Conservation (phyloP, 495 filamentous ascomycete genomes). For the Aspergillus conjunctus region DNA sequence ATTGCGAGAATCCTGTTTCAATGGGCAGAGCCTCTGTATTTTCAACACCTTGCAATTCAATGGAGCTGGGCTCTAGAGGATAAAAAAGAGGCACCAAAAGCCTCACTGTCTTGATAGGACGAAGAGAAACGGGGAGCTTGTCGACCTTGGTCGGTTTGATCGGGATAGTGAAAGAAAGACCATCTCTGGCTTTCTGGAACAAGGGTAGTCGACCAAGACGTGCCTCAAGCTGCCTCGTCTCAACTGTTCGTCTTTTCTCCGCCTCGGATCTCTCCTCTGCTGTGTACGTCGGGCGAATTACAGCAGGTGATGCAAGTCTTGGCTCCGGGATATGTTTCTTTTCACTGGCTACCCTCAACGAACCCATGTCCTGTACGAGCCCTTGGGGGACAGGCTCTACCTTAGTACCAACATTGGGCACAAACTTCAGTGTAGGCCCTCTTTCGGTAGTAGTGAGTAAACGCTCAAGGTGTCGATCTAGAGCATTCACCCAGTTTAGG, state of each 20-base stretch:
- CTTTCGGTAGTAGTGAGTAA: conserved; percentile 71
- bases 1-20: conserved; percentile 65
- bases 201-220: conserved; percentile 68
- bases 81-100: conserved; percentile 74
- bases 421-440: conserved; percentile 76
- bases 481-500: conserved; percentile 65
- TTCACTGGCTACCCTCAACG: conserved; percentile 6
- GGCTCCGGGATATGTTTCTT: neutral
- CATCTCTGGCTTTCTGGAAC: conserved; percentile 73
- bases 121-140: conserved; percentile 64
- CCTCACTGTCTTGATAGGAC: conserved; percentile 63
- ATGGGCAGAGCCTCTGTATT: conserved; percentile 61
- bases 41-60: conserved; percentile 66
- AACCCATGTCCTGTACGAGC: conserved; percentile 41
- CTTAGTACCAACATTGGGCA: conserved; percentile 56
- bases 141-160: conserved; percentile 65
- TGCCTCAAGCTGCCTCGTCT: conserved; percentile 75
- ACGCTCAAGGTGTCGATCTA: conserved; percentile 74
- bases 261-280: conserved; percentile 61
- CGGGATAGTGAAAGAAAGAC: conserved; percentile 69
- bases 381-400: conserved; percentile 50
- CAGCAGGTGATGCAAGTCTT: conserved; percentile 1
- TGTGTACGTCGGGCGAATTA: conserved; percentile 45
- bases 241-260: conserved; percentile 62
- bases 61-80: conserved; percentile 66